Evolutionary conservation across 345 rosid genomes (phyloP).

Genomic region (Hypericum androsaemum): DNA sequence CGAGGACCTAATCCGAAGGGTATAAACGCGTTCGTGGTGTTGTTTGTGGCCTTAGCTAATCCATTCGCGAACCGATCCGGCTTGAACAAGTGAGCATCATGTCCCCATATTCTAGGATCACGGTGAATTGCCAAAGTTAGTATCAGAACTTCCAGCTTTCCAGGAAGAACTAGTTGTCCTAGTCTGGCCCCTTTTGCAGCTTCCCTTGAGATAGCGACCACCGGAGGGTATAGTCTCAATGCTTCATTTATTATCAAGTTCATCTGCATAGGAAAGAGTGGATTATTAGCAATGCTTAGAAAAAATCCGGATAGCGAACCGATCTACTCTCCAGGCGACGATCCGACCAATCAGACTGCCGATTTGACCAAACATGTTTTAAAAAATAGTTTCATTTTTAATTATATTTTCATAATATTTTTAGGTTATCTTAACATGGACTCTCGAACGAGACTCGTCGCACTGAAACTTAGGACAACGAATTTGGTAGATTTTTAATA

Average conservation of each 20-base stretch:
- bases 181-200: neutral
- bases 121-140: neutral
- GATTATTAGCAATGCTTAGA: neutral
- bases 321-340: too few relatives aligned
- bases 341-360: too few relatives aligned
- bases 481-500: too few relatives aligned
- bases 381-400: too few relatives aligned
- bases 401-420: too few relatives aligned
- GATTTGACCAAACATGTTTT: too few relatives aligned
- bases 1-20: slow-evolving; percentile 7
- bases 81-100: slow-evolving; percentile 4
- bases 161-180: neutral
- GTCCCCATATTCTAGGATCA: slow-evolving; percentile 5
- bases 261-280: neutral
- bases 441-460: too few relatives aligned
- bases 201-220: neutral
- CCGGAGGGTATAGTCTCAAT: too few relatives aligned
- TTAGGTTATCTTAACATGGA: too few relatives aligned
- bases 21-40: neutral
- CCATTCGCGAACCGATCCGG: slow-evolving; percentile 4
- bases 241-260: neutral
- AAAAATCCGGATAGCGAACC: too few relatives aligned
- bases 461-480: too few relatives aligned
- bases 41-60: neutral
- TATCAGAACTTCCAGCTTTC: neutral